phyloP scores from a whole-genome alignment of 2,329 filamentous ascomycete species.

The Balansia obtecta region DNA sequence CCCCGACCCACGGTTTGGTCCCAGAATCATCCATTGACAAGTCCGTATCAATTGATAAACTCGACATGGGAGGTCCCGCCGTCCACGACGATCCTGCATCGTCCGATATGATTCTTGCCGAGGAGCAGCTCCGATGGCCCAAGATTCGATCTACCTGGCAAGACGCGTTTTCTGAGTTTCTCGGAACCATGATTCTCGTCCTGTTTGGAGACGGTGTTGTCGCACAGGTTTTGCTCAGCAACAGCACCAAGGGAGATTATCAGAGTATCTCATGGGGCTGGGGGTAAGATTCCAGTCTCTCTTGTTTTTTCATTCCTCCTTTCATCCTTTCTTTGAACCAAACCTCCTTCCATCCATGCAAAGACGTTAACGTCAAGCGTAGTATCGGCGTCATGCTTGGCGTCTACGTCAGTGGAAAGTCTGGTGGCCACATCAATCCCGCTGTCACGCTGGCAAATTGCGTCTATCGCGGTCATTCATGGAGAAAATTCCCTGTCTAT shows the following conservation, averaged over 20 bases:
- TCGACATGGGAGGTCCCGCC: constrained; percentile 17
- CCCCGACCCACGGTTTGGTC: constrained; percentile 16
- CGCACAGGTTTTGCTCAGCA: constrained; percentile 53
- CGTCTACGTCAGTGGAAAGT: constrained; percentile 53
- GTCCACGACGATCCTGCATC: constrained; percentile 12
- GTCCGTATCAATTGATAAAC: constrained; percentile 15
- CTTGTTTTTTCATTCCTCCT: background rate
- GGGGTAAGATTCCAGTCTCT: constrained; percentile 24
- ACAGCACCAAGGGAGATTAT: constrained; percentile 32
- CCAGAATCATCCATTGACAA: constrained; percentile 23
- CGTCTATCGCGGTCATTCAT: constrained; percentile 54
- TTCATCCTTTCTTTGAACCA: too few species aligned
- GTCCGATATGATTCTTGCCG: constrained; percentile 8
- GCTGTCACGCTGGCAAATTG: constrained; percentile 61
- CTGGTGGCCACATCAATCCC: constrained; percentile 56
- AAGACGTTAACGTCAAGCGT: background rate
- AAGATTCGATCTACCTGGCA: constrained; percentile 35
- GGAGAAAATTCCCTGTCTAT: constrained; percentile 59
- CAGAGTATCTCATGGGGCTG: constrained; percentile 38
- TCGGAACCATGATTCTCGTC: constrained; percentile 54
- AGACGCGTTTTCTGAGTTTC: constrained; percentile 55
- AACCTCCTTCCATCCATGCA: too few species aligned
- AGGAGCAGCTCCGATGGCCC: constrained; percentile 33
- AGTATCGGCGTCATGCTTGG: constrained; percentile 57
- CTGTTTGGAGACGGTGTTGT: constrained; percentile 61